Evolutionary conservation across 2,329 filamentous ascomycete species (phyloP).

Genomic region (Penicillium digitatum): DNA sequence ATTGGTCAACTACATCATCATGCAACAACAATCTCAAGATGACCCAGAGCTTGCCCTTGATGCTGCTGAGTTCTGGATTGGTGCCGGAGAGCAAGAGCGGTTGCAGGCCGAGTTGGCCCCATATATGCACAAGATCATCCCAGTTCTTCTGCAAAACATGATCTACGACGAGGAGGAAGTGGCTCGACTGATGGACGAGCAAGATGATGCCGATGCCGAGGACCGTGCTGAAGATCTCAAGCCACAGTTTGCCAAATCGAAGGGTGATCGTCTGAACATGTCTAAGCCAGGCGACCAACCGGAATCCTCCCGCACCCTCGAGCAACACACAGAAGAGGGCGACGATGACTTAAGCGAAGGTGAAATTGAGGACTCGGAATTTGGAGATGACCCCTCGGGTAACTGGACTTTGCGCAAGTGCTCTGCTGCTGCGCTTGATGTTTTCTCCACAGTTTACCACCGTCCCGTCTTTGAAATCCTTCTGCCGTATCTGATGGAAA

Average conservation of each 20-base stretch:
- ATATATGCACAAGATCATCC: conserved; percentile 78
- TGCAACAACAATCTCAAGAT: conserved; percentile 74
- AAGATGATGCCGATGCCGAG: conserved; percentile 85
- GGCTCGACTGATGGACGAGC: conserved; percentile 73
- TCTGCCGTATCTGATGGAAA: conserved; percentile 84
- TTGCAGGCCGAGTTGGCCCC: conserved; percentile 73
- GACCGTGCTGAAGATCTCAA: conserved; percentile 89
- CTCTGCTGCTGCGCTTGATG: conserved; percentile 89
- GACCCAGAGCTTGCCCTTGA: conserved; percentile 90
- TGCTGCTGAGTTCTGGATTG: conserved; percentile 96
- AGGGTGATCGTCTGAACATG: conserved; percentile 57
- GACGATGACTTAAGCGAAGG: conserved; percentile 82
- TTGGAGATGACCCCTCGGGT: conserved; percentile 75
- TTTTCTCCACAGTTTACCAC: conserved; percentile 87
- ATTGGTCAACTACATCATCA: conserved; percentile 87
- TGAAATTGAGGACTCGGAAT: conserved; percentile 72
- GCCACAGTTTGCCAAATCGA: conserved; percentile 78
- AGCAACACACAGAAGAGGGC: conserved; percentile 44
- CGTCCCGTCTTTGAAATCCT: conserved; percentile 85
- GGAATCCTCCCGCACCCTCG: conserved; percentile 38
- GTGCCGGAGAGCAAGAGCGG: conserved; percentile 79
- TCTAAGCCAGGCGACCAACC: conserved; percentile 40
- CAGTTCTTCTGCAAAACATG: conserved; percentile 89
- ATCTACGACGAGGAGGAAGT: conserved; percentile 95
- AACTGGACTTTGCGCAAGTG: conserved; percentile 95